Evolutionary conservation across 2,329 filamentous ascomycete species (phyloP), one percentile per base, ranked within the genome.

Genomic region (Fusarium coicis): DNA sequence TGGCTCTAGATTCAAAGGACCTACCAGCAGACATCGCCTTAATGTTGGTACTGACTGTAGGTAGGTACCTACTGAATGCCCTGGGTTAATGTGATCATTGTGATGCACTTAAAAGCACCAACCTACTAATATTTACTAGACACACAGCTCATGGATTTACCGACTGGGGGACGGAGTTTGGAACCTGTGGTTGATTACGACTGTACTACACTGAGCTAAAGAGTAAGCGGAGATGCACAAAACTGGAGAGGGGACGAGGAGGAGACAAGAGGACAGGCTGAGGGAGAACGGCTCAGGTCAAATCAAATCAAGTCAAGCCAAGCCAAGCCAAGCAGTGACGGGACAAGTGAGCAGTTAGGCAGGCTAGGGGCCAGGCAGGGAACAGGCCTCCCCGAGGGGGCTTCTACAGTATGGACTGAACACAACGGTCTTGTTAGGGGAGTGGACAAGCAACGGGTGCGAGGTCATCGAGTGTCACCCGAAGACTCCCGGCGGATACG

Each of bases 381-480:
- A 58, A 36, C 60, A 64, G 60, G 70, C 53, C 52, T 66, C 57
- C 34, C 14, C 23, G 32, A 55, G 34, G 54, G 30, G 30, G 16
- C 30, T 47, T 40, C 39, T 46, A 56, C 30, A 46, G 53, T 34
- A 56, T 19, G 32, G 19, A 28, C 49, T 36, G 49, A 53, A 37
- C 32, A 26, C 21, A 23, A 43, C 28, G 40, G 39, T 44, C n/a
- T 44, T 42, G 34, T 43, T 37, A 60, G 42, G 34, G 34, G 39
- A 46, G 30, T 32, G 37, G 52, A 14, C 15, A 28, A 30, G 40
- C 21, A 50, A 23, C 37, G 34, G 40, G 21, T 39, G 46, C 19
- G 47, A 64, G 63, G 63, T 64, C 55, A 68, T 61, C 63, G 55
- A 61, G 60, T 70, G 69, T 70, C 66, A 68, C 63, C 68, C 72